phyloP scores from a whole-genome alignment of 805 yeast species.

The Metschnikowia lunata region DNA sequence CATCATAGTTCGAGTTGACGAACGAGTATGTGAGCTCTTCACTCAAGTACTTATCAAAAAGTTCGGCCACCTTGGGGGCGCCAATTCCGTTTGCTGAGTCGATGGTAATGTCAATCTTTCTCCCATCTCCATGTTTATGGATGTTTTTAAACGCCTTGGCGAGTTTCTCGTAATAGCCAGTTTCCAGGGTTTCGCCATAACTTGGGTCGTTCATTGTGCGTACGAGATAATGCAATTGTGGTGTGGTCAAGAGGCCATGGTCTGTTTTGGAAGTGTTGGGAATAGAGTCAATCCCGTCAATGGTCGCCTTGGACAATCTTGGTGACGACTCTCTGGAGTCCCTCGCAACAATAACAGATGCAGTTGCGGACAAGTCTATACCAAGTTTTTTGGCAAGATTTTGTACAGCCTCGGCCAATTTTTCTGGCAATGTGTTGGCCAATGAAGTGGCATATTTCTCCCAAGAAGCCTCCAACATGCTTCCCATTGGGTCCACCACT shows the following conservation, averaged over 20 bases:
- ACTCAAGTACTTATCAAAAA: conserved; percentile 41
- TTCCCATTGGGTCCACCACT: conserved; percentile 89
- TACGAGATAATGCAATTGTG: conserved; percentile 87
- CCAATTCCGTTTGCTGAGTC: conserved; percentile 99
- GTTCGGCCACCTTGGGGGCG: conserved; percentile 59
- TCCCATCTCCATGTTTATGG: conserved; percentile 18
- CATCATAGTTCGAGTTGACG: conserved; percentile 51
- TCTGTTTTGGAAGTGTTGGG: conserved; percentile 44
- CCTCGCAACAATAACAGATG: conserved; percentile 64
- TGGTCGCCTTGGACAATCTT: conserved; percentile 50
- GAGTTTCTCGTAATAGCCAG: conserved; percentile 67
- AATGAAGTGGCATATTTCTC: conserved; percentile 73
- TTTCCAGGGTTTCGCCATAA: conserved; percentile 61
- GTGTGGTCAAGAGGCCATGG: conserved; percentile 80
- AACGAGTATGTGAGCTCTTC: conserved; percentile 38
- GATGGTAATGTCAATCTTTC: conserved; percentile 49
- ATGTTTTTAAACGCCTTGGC: conserved; percentile 49
- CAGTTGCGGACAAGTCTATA: conserved; percentile 42
- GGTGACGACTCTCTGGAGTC: conserved; percentile 90
- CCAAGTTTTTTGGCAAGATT: conserved; percentile 36
- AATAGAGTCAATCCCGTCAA: conserved; percentile 54
- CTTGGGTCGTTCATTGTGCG: conserved; percentile 61
- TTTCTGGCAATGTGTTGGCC: conserved; percentile 61
- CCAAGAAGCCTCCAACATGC: conserved; percentile 83
- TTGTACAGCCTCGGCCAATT: conserved; percentile 38